Percentiles rank a stretch among this genome's conserved stretches.
Evolutionary conservation across 129 eudicot species (phyloP).

Genomic region (Centrapalus pauciflorus): DNA sequence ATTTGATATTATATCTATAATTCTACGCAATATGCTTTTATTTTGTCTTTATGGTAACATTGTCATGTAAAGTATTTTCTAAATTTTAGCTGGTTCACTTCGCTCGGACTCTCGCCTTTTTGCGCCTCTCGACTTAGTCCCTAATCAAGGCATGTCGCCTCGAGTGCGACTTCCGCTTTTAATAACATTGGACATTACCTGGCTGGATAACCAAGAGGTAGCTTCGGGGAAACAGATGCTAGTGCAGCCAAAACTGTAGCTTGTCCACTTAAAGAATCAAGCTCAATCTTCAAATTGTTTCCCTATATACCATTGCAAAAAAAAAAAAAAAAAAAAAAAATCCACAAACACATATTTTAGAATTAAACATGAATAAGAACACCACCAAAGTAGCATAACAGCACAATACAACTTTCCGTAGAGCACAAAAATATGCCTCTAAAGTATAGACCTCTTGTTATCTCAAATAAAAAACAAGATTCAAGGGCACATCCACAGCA

Average conservation of each 20-base stretch:
- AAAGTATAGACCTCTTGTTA: constrained; percentile 2
- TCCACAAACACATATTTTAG: too few relatives aligned
- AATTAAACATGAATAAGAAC: not conserved
- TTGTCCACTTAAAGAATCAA: constrained; percentile 89
- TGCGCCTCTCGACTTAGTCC: too few relatives aligned
- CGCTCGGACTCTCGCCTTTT: too few relatives aligned
- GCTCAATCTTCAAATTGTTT: constrained; percentile 58
- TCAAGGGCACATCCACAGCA: not conserved
- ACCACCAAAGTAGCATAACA: not conserved
- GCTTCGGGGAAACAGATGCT: constrained; percentile 77
- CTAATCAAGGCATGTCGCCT: too few relatives aligned
- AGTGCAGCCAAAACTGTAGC: constrained; percentile 93
- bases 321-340: constrained; percentile 7
- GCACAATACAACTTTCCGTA: not conserved
- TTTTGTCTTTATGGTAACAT: too few relatives aligned
- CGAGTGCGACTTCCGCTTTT: too few relatives aligned
- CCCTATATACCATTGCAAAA: constrained; percentile 47
- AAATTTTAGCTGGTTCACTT: too few relatives aligned
- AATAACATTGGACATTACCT: constrained; percentile 52
- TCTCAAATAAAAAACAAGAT: constrained; percentile 4
- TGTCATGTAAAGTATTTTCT: too few relatives aligned
- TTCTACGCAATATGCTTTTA: too few relatives aligned
- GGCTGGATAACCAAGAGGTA: constrained; percentile 98
- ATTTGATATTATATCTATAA: too few relatives aligned
- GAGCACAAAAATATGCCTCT: not conserved